phyloP scores from a whole-genome alignment of 2,329 filamentous ascomycete species.

The Cercospora sp. region DNA sequence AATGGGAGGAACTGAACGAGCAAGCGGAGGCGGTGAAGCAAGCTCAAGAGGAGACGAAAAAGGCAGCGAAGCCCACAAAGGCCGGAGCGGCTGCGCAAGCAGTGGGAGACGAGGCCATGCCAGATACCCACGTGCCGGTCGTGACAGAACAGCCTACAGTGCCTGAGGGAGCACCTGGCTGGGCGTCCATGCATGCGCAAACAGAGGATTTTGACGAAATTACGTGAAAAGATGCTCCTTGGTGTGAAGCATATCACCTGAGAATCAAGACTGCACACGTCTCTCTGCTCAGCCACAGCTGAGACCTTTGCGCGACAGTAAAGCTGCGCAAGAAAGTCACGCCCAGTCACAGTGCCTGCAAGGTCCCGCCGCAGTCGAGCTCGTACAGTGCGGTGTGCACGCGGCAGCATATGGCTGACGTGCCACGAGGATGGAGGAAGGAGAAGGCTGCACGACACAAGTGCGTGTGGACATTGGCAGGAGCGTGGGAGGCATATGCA shows the following conservation, averaged over 20 bases:
- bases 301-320: not conserved
- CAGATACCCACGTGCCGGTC: constrained; percentile 16
- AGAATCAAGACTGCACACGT: not conserved
- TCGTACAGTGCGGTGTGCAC: constrained; percentile 12
- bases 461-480: not conserved
- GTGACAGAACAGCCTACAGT: constrained; percentile 9
- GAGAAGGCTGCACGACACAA: not conserved
- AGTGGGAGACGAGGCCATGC: constrained; percentile 21
- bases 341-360: constrained; percentile 5
- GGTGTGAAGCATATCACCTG: constrained; percentile 14
- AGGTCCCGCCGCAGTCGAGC: constrained; percentile 16
- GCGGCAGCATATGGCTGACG: constrained; percentile 7
- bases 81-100: constrained; percentile 5
- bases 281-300: not conserved
- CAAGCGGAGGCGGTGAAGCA: constrained; percentile 25
- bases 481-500: not conserved
- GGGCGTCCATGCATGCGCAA: constrained; percentile 22
- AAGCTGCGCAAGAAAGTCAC: not conserved
- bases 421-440: not conserved
- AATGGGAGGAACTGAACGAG: constrained; percentile 40
- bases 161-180: constrained; percentile 13
- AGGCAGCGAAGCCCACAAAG: constrained; percentile 13
- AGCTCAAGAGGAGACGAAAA: constrained; percentile 18
- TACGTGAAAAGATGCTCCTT: not conserved
- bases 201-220: constrained; percentile 18